Base-by-base conservation (phyloP, 1,284 basidiomycete species). In the Moesziomyces globuligerus region DNA sequence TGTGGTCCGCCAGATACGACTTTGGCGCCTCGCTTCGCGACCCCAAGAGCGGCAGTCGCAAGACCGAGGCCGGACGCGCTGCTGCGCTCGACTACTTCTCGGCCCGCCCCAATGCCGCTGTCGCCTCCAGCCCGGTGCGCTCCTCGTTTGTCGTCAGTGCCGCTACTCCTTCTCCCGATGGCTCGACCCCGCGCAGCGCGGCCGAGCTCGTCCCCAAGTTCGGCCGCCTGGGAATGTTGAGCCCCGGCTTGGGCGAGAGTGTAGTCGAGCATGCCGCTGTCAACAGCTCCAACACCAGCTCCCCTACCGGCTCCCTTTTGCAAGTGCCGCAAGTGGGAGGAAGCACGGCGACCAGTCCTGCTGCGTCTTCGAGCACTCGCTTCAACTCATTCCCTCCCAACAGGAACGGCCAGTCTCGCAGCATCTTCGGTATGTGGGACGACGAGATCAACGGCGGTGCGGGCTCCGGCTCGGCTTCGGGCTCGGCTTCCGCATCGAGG, bases 21-120 rank as follows among this genome's bases (percentile, higher is more conserved):
- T 87, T 87, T 76, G 84, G 84, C 37, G 78, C 83, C 7, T 84
- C 85, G 9, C 80, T 87, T 54, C 85, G 85, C 72, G 81, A 81
- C 48, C 78, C 79, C 3, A 64, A 70, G 48, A 68, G 46, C 32
- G 76, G 81, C 46, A 79, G 75, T 48, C 59, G 67, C 36, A 64
- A 62, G 53, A 67, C 69, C 49, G 69, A 69, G 42, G 47, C 70
- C n/a, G 74, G 71, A 28, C 71, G 77, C 26, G 72, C 74, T 21
- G 74, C 78, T 15, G 76, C 76, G 28, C 65, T 78, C 29, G 76
- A 78, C 50, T 80, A 78, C 71, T 78, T 78, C 47, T 79, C 74
- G 7, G 62, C 75, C 0, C 74, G 64, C 39, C 72, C 76, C 0
- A 32, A 72, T 6, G 52, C 68, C 3, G 23, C 24, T 18, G 41